Evolutionary conservation across 2,329 filamentous ascomycete species (phyloP), one percentile per base, ranked within the genome.

Genomic region (Microdochium nivale): DNA sequence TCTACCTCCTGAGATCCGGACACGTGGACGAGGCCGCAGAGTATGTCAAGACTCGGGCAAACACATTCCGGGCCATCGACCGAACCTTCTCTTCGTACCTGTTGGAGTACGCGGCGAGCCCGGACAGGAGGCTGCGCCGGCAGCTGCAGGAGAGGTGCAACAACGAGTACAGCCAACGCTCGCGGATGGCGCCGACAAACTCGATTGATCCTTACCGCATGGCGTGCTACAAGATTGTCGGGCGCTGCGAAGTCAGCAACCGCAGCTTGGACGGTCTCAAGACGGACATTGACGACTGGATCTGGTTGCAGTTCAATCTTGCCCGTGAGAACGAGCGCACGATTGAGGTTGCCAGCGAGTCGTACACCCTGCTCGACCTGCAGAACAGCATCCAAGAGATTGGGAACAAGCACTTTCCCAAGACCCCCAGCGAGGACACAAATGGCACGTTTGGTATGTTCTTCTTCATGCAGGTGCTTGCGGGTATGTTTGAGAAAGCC

Each of bases 221-320:
- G 83, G 91, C 92, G 48, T 96, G 94, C 67, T 97, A 97, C 78
- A 97, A 99, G 76, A 85, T 99, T 55, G 87, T 99, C 60, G 94
- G 95, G 47, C 90, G 84, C 47, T 86, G 83, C 59, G 84, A 86
- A 60, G 71, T 87, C 25, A 75, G 72, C 62, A 83, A 84, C 67
- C 79, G 84, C 56, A 81, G 77, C 58, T 67, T 87, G 27, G 81
- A 84, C 24, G 79, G 78, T 47, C 70, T 87, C 33, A 80, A 80
- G 60, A 81, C 78, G 14, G 80, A 83, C 53, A 80, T 86, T 53
- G 80, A 85, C 61, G 84, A 87, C 67, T 87, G 82, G 80, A 78
- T 85, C 62, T 87, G 84, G 84, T 74, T 87, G 52, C 84, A 87
- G 62, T 83, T 87, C 69, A 84, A 84, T 62, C 74, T 87, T 52